A percentile compares a stretch with the other conserved stretches of the same genome.
phyloP scores from a whole-genome alignment of 1,139 yeast genomes.

The Yamadazyma epiphylla region DNA sequence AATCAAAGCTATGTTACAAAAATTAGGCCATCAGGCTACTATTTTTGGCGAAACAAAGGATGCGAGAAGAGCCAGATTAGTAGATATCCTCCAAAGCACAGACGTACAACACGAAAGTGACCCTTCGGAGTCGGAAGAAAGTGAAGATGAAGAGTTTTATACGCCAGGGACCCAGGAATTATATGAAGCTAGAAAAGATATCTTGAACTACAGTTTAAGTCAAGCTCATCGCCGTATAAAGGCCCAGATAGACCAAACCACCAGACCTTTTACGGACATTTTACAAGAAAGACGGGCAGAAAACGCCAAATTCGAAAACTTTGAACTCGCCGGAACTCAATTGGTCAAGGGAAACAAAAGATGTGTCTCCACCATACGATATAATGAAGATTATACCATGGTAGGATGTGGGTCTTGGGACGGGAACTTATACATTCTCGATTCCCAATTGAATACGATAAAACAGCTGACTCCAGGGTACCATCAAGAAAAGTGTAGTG shows the following conservation, averaged over 20 bases:
- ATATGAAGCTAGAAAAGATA: constrained; percentile 45
- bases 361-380: constrained; percentile 60
- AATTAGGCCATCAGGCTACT: constrained; percentile 57
- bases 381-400: constrained; percentile 28
- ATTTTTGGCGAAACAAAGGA: constrained; percentile 58
- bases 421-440: constrained; percentile 54
- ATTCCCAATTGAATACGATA: constrained; percentile 23
- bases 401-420: constrained; percentile 84
- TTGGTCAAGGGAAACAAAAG: constrained; percentile 54
- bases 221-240: constrained; percentile 42
- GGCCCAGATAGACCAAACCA: constrained; percentile 16
- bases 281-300: constrained; percentile 45
- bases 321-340: constrained; percentile 65
- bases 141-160: constrained; percentile 62
- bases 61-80: constrained; percentile 58
- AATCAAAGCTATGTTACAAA: constrained; percentile 47
- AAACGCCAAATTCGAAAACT: constrained; percentile 30
- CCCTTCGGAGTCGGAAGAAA: constrained; percentile 48
- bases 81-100: constrained; percentile 13
- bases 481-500: constrained; percentile 64
- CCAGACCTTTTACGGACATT: constrained; percentile 23
- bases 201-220: constrained; percentile 50
- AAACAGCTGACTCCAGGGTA: constrained; percentile 24
- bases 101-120: constrained; percentile 68
- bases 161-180: constrained; percentile 73